Evolutionary conservation across 2,329 filamentous ascomycete genomes (phyloP).

Genomic region (Pseudogymnoascus sp.): DNA sequence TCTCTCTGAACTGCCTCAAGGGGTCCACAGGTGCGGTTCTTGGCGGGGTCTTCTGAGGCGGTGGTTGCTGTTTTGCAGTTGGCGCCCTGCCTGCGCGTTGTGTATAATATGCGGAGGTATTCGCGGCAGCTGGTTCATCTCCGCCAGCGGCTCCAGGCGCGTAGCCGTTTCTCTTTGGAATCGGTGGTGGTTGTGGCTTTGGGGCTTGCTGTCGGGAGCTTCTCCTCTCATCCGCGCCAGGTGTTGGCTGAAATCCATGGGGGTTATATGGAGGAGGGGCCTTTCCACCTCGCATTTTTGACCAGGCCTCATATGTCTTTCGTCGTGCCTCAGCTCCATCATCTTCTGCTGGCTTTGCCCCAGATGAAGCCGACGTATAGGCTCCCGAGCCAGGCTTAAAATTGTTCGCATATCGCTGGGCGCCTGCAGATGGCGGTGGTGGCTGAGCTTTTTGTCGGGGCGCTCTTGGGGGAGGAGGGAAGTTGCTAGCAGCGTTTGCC

Average conservation of each 20-base stretch:
- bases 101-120: constrained; percentile 24
- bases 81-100: constrained; percentile 17
- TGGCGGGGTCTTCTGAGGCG: constrained; percentile 15
- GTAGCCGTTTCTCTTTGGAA: constrained; percentile 22
- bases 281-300: constrained; percentile 20
- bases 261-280: constrained; percentile 16
- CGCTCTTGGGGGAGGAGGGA: constrained; percentile 24
- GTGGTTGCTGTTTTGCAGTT: constrained; percentile 18
- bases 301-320: constrained; percentile 26
- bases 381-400: background rate
- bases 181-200: constrained; percentile 13
- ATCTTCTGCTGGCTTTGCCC: constrained; percentile 19
- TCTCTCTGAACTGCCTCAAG: constrained; percentile 38
- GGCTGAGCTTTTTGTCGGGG: constrained; percentile 10
- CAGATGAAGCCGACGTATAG: constrained; percentile 17
- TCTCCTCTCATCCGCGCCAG: constrained; percentile 18
- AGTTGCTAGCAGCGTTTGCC: constrained; percentile 24
- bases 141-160: constrained; percentile 24
- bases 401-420: constrained; percentile 22
- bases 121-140: constrained; percentile 25
- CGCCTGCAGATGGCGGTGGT: constrained; percentile 22
- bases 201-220: constrained; percentile 14
- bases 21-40: constrained; percentile 30
- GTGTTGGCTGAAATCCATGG: constrained; percentile 18
- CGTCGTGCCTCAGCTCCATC: constrained; percentile 22